Base-by-base conservation (phyloP, 495 filamentous ascomycete species). In the Aspergillus taichungensis region DNA sequence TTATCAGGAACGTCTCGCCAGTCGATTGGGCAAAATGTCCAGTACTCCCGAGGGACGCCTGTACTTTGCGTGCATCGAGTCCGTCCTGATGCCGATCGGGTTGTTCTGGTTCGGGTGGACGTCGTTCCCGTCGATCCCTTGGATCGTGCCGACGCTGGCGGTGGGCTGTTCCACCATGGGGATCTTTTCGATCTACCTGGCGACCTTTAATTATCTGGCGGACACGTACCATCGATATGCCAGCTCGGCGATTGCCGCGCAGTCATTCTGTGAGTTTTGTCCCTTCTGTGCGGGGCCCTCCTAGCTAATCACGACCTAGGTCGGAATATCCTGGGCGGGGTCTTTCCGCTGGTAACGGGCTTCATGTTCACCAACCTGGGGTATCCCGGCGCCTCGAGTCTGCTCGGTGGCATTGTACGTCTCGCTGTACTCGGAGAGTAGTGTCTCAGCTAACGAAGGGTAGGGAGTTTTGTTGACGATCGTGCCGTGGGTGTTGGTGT, bases 151-250 rank as follows among this genome's bases (percentile, higher is more conserved):
- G 5, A 66, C 81, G 0, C 59, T 94, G 13, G 82, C 78, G 0
- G 71, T 95, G 37, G 77, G 68, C 0, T 77, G 83, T 46, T 80
- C 87, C 3, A 94, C 84, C 0, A 86, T 94, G 71, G 90, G 90
- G 7, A 94, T 97, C 42, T 88, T 87, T 57, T 82, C 79, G 33
- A 79, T 96, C 37, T 96, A 95, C 57, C 71, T 97, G 6, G 86
- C 90, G 1, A 83, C 86, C 0, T 95, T 95, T 67, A 97, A 95
- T 54, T 95, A 95, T 52, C 74, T 95, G 10, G 88, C 89, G 11
- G 91, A 95, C 61, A 84, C 78, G 3, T 97, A 95, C 60, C 83
- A 88, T 57, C 71, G 76, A 0, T 94, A 87, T 54, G 87, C 90
- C 1, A 87, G 80, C 43, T 92, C 85, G 8, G 90, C 90, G 3